A percentile compares a stretch with the other conserved stretches of the same genome.
phyloP scores from a whole-genome alignment of 1,139 yeast species.

The Scheffersomyces parashehatae region DNA sequence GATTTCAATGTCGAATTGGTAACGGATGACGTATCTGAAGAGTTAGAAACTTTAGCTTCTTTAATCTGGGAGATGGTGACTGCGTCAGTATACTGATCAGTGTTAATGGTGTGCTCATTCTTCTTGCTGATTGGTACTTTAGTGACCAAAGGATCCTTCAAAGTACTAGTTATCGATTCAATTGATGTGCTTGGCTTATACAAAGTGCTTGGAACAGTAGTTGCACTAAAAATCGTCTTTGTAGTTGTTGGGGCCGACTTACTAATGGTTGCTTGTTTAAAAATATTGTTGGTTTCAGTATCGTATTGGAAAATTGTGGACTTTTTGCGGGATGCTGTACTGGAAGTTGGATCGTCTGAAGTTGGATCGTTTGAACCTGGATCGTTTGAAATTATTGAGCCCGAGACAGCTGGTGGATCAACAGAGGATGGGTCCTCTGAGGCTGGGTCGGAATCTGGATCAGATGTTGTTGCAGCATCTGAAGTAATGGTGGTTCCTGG shows the following conservation, averaged over 20 bases:
- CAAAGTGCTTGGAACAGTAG: conserved; percentile 22
- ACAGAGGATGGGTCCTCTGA: conserved; percentile 16
- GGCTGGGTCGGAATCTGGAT: neutral
- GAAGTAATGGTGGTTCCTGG: conserved; percentile 15
- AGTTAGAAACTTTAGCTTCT: neutral
- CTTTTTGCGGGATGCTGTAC: neutral
- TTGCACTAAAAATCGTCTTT: conserved; percentile 25
- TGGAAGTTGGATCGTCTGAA: too few species aligned
- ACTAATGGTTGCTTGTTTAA: conserved; percentile 8
- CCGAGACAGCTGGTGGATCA: neutral
- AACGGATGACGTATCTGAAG: neutral
- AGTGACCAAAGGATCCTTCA: conserved; percentile 29
- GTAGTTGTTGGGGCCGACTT: conserved; percentile 28
- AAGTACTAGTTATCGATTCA: conserved; percentile 21
- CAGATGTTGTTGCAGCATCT: conserved; percentile 18
- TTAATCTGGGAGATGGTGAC: conserved; percentile 6
- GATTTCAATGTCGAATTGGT: too few species aligned
- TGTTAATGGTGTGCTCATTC: conserved; percentile 10
- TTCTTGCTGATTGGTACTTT: conserved; percentile 18
- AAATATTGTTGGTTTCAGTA: conserved; percentile 5
- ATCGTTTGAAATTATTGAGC: neutral
- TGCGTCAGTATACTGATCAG: conserved; percentile 5
- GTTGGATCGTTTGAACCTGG: neutral
- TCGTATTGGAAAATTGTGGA: conserved; percentile 10
- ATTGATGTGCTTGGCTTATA: conserved; percentile 17